Evolutionary conservation across 2,329 filamentous ascomycete genomes (phyloP), one percentile per base, ranked within the genome.

Genomic region (Colletotrichum zoysiae): DNA sequence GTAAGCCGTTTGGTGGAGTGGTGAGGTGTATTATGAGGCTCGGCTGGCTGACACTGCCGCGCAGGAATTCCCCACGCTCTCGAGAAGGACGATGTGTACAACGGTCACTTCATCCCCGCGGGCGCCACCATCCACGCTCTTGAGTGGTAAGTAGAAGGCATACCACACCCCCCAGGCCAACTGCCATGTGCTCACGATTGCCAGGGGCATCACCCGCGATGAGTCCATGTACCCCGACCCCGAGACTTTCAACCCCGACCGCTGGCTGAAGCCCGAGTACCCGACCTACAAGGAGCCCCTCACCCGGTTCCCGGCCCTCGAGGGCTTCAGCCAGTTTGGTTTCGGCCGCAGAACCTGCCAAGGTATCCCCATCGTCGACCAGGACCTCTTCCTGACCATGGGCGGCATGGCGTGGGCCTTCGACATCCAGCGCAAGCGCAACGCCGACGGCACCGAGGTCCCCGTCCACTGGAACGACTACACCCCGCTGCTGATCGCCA

Each of bases 311-410:
- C 82, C 82, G 72, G 82, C 82, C 50, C 80, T 84, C 1, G 75
- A 78, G 26, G 84, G 85, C 55, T 83, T 80, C 76, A 80, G 79
- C 59, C 81, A 83, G 56, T 89, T 90, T 74, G 88, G 87, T 1
- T 89, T 87, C 75, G 87, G 88, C 0, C 82, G 87, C 4, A 81
- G 88, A 3, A 84, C 86, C 0, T 85, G 84, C 51, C 84, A 83
- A 64, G 83, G 83, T 9, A 73, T 82, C 5, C 81, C 83, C 26
- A 80, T 84, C 30, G 82, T 83, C 1, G 82, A 84, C 66, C 81
- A 83, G 73, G 81, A 83, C 46, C 77, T 84, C 30, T 83, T 81
- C 76, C 78, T 84, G 16, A 75, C 79, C 44, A 82, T 83, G 77
- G 82, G 82, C 55, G 79, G 81, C 20, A 74, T 84, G 72, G 79